Evolutionary conservation across 2,329 filamentous ascomycete genomes (phyloP).

Genomic region (Neoscytalidium dimidiatum): DNA sequence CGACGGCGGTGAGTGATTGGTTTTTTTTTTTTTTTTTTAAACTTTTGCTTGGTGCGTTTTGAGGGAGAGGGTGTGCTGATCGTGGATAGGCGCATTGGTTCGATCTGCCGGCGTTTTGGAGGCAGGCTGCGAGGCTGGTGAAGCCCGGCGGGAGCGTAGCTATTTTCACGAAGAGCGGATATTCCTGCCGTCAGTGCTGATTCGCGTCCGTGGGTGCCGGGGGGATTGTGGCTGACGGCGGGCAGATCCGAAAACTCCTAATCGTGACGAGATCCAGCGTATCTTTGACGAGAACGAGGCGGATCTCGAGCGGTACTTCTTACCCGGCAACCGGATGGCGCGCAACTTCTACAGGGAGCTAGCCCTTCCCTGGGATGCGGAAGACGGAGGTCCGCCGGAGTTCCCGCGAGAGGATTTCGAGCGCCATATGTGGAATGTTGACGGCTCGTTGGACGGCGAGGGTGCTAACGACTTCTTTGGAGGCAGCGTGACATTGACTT

Average conservation of each 20-base stretch:
- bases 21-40: not conserved
- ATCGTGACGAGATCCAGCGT: constrained; percentile 45
- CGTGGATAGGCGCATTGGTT: constrained; percentile 55
- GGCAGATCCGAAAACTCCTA: constrained; percentile 38
- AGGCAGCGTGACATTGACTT: constrained; percentile 22
- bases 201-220: not conserved
- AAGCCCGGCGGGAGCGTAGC: constrained; percentile 58
- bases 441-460: constrained; percentile 26
- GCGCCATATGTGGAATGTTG: constrained; percentile 47
- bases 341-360: constrained; percentile 46
- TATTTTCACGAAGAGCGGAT: constrained; percentile 44
- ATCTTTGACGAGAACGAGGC: constrained; percentile 42
- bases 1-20: constrained; percentile 38
- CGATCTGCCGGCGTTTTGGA: constrained; percentile 55
- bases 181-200: not conserved
- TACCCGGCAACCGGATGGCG: constrained; percentile 46
- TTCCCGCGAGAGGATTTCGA: constrained; percentile 45
- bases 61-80: too few species aligned
- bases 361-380: constrained; percentile 52
- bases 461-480: constrained; percentile 32
- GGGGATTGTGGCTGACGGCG: not conserved
- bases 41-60: not conserved
- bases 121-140: constrained; percentile 47
- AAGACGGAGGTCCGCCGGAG: constrained; percentile 28
- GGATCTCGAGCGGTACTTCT: constrained; percentile 41